Conservation (phyloP, 768 basidiomycete species). For the Lactifluus subvellereus region DNA sequence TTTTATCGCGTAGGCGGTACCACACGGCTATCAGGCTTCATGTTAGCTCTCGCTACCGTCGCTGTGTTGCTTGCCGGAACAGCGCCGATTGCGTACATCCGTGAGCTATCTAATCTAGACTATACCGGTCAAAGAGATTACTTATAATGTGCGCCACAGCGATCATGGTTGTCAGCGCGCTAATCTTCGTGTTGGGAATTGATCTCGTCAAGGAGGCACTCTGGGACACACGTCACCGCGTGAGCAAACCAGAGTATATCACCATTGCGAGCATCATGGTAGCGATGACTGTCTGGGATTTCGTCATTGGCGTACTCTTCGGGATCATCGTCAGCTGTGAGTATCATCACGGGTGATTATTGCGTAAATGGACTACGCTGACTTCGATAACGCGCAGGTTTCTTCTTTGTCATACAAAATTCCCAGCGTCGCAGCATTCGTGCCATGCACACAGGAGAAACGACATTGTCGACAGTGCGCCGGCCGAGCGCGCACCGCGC, state of each 20-base stretch:
- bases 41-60: conserved; percentile 73
- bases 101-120: conserved; percentile 41
- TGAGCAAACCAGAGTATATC: conserved; percentile 77
- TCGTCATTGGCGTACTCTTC: conserved; percentile 87
- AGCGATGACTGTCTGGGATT: conserved; percentile 92
- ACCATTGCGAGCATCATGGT: conserved; percentile 84
- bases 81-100: conserved; percentile 85
- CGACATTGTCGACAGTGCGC: conserved; percentile 85
- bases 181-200: conserved; percentile 92
- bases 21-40: conserved; percentile 74
- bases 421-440: conserved; percentile 83
- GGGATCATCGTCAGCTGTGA: conserved; percentile 88
- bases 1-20: conserved; percentile 94
- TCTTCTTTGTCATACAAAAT: conserved; percentile 97
- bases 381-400: conserved; percentile 39
- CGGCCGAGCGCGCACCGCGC: conserved; percentile 81
- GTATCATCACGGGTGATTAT: conserved; percentile 26
- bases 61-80: conserved; percentile 78
- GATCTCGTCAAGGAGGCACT: conserved; percentile 93
- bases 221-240: conserved; percentile 91
- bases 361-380: neutral
- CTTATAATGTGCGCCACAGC: conserved; percentile 40
- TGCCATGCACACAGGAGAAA: conserved; percentile 73
- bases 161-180: conserved; percentile 82
- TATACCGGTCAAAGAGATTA: neutral